These are phyloP conservation scores for Aphanomyces cochlioides DNA, from an alignment of 352 stramenopile species.

Conservation along the genomic window DNA sequence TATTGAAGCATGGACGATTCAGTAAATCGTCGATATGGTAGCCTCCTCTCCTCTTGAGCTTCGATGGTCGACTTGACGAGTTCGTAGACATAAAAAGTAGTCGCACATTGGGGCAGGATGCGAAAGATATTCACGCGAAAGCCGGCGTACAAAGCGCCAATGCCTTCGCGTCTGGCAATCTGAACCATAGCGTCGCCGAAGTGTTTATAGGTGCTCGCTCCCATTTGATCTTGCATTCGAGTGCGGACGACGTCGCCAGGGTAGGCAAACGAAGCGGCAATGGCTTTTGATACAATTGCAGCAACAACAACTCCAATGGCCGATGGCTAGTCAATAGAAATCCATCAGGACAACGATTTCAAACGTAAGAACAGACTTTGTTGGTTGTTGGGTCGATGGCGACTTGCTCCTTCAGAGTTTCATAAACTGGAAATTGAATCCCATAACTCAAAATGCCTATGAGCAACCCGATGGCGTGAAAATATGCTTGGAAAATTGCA, in stretches of 20 bases:
- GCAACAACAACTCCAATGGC: slow-evolving; percentile 15
- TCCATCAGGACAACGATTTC: no score
- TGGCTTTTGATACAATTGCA: slow-evolving; percentile 26
- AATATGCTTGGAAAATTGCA: not conserved
- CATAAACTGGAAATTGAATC: slow-evolving; percentile 28
- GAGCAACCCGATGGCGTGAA: not conserved
- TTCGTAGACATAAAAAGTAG: slow-evolving; percentile 27
- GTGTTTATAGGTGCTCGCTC: slow-evolving; percentile 23
- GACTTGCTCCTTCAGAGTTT: slow-evolving; percentile 14
- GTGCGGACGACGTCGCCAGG: slow-evolving; percentile 24
- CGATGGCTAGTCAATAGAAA: slow-evolving; percentile 3
- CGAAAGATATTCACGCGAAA: slow-evolving; percentile 26
- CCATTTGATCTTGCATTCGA: slow-evolving; percentile 26
- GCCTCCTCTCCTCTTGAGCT: not conserved
- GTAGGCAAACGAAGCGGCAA: slow-evolving; percentile 17
- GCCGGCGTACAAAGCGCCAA: slow-evolving; percentile 16
- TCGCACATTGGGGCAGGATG: slow-evolving; percentile 26
- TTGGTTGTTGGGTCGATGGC: slow-evolving; percentile 2
- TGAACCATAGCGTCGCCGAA: slow-evolving; percentile 27
- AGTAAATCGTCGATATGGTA: not conserved
- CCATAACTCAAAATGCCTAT: slow-evolving; percentile 28
- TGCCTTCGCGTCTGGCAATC: slow-evolving; percentile 23
- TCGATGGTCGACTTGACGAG: slow-evolving; percentile 14
- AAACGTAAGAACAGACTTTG: not conserved
- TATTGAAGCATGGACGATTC: no score